Evolutionary conservation across 163 green algal genomes (phyloP).

Genomic region (Scenedesmus sp.): DNA sequence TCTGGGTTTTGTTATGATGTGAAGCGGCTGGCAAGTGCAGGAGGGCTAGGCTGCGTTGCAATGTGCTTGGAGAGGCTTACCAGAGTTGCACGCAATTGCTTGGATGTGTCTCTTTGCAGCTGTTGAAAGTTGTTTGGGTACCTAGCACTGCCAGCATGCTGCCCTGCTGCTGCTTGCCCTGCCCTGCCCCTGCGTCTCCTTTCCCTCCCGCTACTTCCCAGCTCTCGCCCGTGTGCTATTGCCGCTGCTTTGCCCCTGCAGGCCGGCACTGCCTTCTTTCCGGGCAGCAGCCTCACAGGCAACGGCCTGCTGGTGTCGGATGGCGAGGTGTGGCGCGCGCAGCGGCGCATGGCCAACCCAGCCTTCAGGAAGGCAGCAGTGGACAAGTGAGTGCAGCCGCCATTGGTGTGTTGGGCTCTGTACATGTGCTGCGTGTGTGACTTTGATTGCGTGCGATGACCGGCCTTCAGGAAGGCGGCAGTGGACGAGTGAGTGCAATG

Average conservation of each 20-base stretch:
- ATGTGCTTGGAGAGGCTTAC: no score
- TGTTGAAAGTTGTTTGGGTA: no score
- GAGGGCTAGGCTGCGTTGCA: no score
- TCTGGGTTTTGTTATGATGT: no score
- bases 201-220: no score
- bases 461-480: neutral
- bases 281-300: constrained; percentile 80
- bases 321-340: constrained; percentile 82
- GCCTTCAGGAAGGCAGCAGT: constrained; percentile 86
- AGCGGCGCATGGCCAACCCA: constrained; percentile 87
- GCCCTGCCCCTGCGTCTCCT: no score
- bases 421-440: neutral
- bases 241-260: neutral
- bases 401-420: neutral
- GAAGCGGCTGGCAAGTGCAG: no score
- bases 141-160: no score
- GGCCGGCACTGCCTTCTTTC: constrained; percentile 93
- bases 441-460: neutral
- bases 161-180: neutral
- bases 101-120: no score
- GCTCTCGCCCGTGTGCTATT: no score
- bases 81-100: no score
- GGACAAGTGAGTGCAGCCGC: constrained; percentile 48
- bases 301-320: constrained; percentile 92
- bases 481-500: no score